A percentile compares a stretch with the other conserved stretches of the same genome.
Conservation (phyloP, 352 stramenopile species). For the Phytophthora hibernalis region DNA sequence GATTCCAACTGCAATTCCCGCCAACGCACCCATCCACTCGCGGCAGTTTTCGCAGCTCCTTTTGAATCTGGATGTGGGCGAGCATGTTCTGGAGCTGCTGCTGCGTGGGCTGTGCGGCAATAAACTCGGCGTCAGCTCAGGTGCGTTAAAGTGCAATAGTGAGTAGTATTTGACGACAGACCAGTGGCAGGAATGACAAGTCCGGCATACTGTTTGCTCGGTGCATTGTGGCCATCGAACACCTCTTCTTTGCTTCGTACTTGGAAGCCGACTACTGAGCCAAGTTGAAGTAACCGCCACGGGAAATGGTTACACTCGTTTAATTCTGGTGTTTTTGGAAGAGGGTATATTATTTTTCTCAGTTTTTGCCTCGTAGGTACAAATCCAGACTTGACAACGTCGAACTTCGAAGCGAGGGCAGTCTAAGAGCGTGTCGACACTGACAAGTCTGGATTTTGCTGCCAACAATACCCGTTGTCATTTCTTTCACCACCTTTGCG, state of each 20-base stretch:
- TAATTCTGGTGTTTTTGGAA: too few species aligned
- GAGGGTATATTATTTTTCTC: too few species aligned
- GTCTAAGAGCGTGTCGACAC: background rate
- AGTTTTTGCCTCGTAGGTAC: background rate
- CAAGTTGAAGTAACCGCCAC: constrained; percentile 20
- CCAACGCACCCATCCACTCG: constrained; percentile 65
- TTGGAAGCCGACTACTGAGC: constrained; percentile 14
- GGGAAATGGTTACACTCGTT: constrained; percentile 15
- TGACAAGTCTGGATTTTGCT: constrained; percentile 7
- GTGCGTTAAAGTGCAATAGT: background rate
- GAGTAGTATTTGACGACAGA: background rate
- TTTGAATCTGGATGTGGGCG: constrained; percentile 55
- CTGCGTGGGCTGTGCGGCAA: constrained; percentile 42
- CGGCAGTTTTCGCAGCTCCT: constrained; percentile 50
- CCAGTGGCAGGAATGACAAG: constrained; percentile 35
- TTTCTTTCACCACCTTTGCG: too few species aligned
- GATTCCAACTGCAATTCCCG: background rate
- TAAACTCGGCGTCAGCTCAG: background rate
- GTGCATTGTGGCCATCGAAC: constrained; percentile 6
- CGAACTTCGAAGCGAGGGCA: too few species aligned
- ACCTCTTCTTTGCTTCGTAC: background rate
- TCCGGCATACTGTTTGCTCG: constrained; percentile 22
- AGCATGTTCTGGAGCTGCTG: constrained; percentile 76
- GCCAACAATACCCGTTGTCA: background rate
- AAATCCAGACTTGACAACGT: background rate